A percentile compares a stretch with the other conserved stretches of the same genome.
Conservation (phyloP, 225 moss, liverwort and hornwort species). For the Neckera pumila region DNA sequence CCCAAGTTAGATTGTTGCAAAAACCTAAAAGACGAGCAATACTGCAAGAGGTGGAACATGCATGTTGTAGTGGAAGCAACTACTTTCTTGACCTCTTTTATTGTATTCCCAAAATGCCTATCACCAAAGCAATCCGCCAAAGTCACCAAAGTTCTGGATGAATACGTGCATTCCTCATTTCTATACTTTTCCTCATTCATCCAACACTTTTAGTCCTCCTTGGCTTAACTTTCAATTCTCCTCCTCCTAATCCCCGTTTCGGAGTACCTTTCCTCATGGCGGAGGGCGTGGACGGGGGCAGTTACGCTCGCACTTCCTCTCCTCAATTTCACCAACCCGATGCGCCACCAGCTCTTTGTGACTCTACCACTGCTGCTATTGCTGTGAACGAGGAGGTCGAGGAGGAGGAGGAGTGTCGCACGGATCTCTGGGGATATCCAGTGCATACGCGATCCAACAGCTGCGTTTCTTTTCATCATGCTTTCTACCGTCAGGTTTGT, state of each 20-base stretch:
- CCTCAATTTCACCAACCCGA: not conserved
- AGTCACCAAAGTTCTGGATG: not conserved
- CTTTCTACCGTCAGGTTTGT: constrained; percentile 38
- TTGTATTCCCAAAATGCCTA: too few species aligned
- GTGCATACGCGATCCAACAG: constrained; percentile 51
- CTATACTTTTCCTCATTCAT: not conserved
- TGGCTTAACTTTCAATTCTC: not conserved
- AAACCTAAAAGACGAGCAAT: too few species aligned
- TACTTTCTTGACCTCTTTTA: too few species aligned
- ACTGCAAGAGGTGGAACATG: too few species aligned
- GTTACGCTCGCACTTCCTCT: not conserved
- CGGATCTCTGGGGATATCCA: constrained; percentile 56
- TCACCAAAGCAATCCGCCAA: not conserved
- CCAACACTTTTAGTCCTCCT: not conserved
- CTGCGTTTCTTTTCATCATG: constrained; percentile 48
- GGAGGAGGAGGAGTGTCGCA: constrained; percentile 7
- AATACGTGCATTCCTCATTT: not conserved
- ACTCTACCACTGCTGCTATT: not conserved
- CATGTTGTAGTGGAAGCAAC: too few species aligned
- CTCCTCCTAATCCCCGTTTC: not conserved
- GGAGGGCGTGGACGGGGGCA: constrained; percentile 6
- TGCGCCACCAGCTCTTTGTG: not conserved
- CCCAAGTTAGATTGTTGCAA: too few species aligned
- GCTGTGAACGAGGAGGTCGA: not conserved
- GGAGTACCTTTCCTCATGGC: not conserved